These are phyloP conservation scores for Suillus ampliporus DNA, from an alignment of 768 basidiomycete genomes.

Conservation along the genomic window DNA sequence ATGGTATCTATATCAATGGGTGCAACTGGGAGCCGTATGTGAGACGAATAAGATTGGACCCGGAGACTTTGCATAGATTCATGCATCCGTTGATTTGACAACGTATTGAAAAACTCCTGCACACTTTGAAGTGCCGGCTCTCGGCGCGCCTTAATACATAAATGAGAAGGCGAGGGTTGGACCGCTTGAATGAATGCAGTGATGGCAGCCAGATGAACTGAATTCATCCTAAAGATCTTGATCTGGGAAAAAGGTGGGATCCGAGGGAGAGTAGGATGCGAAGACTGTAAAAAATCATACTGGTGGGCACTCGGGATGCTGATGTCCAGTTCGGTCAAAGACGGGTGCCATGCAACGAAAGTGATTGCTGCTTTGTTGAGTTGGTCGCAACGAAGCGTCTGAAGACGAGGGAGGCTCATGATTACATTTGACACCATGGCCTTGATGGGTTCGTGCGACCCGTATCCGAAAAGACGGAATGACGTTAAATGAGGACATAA, in stretches of 20 bases:
- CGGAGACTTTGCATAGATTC: neutral
- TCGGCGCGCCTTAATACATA: neutral
- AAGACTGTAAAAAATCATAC: neutral
- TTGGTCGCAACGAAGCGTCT: neutral
- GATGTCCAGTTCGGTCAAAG: neutral
- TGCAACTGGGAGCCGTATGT: neutral
- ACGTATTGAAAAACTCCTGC: neutral
- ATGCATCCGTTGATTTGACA: neutral
- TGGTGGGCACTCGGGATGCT: neutral
- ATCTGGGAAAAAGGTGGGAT: neutral
- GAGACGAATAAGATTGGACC: too few relatives aligned
- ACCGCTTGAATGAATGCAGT: neutral
- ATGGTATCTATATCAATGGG: neutral
- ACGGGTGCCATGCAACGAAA: neutral
- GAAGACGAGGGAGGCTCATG: neutral
- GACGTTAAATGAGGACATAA: neutral
- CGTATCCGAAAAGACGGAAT: neutral
- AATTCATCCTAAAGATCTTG: neutral
- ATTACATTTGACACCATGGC: neutral
- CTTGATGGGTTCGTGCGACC: neutral
- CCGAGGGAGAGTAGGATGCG: neutral
- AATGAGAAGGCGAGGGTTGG: neutral
- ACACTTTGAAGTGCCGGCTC: neutral
- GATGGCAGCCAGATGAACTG: neutral
- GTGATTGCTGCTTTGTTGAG: neutral